Evolutionary conservation across 768 basidiomycete genomes (phyloP).

Genomic region (Leucogyrophana mollusca): DNA sequence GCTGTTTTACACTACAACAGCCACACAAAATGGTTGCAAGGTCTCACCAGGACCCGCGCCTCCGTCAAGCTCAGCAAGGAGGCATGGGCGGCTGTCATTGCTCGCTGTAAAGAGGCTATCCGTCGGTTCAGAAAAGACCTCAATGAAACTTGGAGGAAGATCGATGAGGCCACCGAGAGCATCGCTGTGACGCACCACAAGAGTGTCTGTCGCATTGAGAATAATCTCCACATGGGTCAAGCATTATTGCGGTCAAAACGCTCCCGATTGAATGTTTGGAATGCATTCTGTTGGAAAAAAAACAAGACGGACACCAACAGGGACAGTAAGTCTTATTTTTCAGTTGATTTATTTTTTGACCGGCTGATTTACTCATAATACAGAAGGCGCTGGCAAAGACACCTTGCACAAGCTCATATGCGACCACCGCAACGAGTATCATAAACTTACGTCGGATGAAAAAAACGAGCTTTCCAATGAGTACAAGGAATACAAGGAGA

Average conservation of each 20-base stretch:
- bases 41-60: no score
- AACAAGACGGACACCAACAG: not conserved
- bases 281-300: constrained; percentile 10
- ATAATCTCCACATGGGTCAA: constrained; percentile 3
- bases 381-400: not conserved
- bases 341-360: constrained; percentile 1
- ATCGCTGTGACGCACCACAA: constrained; percentile 3
- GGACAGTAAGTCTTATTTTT: constrained; percentile 1
- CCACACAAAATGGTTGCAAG: no score
- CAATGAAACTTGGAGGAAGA: constrained; percentile 6
- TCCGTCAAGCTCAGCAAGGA: constrained; percentile 1
- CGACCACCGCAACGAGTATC: not conserved
- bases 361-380: not conserved
- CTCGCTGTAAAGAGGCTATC: not conserved
- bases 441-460: not conserved
- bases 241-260: not conserved
- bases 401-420: not conserved
- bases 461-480: not conserved
- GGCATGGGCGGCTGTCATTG: not conserved
- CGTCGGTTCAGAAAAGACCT: not conserved
- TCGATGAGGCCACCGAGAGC: not conserved
- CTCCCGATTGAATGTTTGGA: constrained; percentile 5
- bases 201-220: constrained; percentile 5
- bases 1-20: not conserved
- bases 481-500: not conserved